These are phyloP conservation scores for Raphanus hybrid DNA, from an alignment of 441 rosid species.

Conservation along the genomic window DNA sequence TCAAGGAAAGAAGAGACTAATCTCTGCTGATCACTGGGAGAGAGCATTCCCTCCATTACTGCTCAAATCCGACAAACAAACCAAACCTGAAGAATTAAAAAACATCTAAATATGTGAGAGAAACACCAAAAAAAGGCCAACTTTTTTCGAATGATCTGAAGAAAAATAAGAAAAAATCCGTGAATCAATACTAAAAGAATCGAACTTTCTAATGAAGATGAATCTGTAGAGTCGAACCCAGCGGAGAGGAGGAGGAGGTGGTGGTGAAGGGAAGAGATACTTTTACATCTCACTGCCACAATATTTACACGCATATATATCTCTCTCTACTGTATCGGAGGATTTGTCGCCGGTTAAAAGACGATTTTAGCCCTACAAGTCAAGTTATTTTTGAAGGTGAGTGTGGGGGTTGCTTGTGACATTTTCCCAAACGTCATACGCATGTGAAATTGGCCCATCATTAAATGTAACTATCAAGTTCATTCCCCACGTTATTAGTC, in stretches of 20 bases:
- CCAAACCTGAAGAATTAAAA: slow-evolving; percentile 5
- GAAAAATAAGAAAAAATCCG: too few relatives aligned
- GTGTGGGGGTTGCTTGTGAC: slow-evolving; percentile 25
- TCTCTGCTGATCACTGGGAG: slow-evolving; percentile 65
- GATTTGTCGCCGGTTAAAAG: background rate
- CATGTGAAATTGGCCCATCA: slow-evolving; percentile 29
- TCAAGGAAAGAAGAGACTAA: slow-evolving; percentile 92
- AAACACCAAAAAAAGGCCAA: background rate
- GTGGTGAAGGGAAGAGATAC: slow-evolving; percentile 13
- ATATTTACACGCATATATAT: slow-evolving; percentile 7
- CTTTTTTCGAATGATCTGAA: slow-evolving; percentile 2
- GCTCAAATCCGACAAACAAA: slow-evolving; percentile 15
- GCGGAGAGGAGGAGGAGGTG: slow-evolving; percentile 15
- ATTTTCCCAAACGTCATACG: slow-evolving; percentile 10
- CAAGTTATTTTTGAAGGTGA: background rate
- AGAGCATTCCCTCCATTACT: slow-evolving; percentile 57
- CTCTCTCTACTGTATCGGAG: slow-evolving; percentile 18
- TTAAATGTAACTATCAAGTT: slow-evolving; percentile 20
- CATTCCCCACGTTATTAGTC: slow-evolving; percentile 2
- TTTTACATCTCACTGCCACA: background rate
- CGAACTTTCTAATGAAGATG: slow-evolving; percentile 22
- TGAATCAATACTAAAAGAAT: slow-evolving; percentile 9
- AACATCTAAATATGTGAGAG: slow-evolving; percentile 7
- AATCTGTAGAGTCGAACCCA: slow-evolving; percentile 38
- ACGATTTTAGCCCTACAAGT: slow-evolving; percentile 12